Base-by-base conservation (phyloP, 2,329 filamentous ascomycete genomes). In the Sporothrix sp. region DNA sequence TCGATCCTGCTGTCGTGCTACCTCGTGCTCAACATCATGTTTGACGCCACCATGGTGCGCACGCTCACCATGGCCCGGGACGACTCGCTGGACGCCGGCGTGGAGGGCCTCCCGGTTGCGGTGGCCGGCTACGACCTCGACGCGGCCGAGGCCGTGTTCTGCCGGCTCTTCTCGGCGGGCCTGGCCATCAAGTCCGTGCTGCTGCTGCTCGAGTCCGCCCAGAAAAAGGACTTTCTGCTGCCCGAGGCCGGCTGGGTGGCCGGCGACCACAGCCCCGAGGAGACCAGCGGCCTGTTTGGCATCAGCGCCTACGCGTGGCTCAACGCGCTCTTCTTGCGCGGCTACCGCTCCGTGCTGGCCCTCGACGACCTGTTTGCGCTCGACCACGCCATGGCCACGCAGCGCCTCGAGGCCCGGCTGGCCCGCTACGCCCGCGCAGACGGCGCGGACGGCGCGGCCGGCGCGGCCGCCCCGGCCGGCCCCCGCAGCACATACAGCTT, bases 1-100 rank as follows among this genome's bases (percentile, higher is more conserved):
- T 76, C 72, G 0, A 59, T 68, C 0, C 48, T 76, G 3, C 58
- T 76, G 11, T 66, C 59, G 14, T 53, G 58, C 10, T 76, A 69
- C 45, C 53, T 76, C 3, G 54, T 68, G 9, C 33, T 73, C 3
- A 69, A 69, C 1, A 55, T 71, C 0, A 56, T 76, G 1, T 63
- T 75, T 21, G 74, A 76, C 33, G 57, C 66, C 3, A 64, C 65
- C 0, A 68, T 69, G 52, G 60, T 62, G 0, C 63, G 74, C 8
- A 74, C 72, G 0, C 53, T 69, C 3, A 75, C 68, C 63, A 61
- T 75, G 33, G 45, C 51, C 10, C 39, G 46, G 23, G 39, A 38
- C 6, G 42, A 37, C 25, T 44, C 35, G 13, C n/a, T 27, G 2
- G 7, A 20, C 6, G 32, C 7, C 5, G 32, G n/a, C 28, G 23